phyloP scores from a whole-genome alignment of 176 grass and related monocot genomes.

The Alloteropsis semialata region DNA sequence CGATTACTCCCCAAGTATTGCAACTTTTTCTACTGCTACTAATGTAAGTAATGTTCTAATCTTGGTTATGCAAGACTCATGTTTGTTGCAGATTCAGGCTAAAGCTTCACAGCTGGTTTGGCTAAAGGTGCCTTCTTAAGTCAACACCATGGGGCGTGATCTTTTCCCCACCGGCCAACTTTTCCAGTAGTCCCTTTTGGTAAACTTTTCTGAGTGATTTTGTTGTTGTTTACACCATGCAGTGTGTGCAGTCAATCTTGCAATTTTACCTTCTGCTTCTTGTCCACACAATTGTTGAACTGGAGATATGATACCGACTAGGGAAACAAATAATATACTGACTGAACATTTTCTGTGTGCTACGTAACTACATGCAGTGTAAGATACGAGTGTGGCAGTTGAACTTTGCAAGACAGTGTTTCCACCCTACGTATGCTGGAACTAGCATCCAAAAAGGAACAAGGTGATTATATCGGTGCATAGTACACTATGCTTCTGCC shows the following conservation, averaged over 20 bases:
- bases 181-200: too few species aligned
- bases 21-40: too few species aligned
- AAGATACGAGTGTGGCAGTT: slow-evolving; percentile 32
- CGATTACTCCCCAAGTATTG: too few species aligned
- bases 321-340: background rate
- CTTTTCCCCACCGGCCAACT: too few species aligned
- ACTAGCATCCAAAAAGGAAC: slow-evolving; percentile 57
- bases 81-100: too few species aligned
- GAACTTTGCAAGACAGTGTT: slow-evolving; percentile 50
- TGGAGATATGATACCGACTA: background rate
- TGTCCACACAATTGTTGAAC: background rate
- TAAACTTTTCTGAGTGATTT: too few species aligned
- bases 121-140: too few species aligned
- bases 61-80: too few species aligned
- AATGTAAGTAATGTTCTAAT: too few species aligned
- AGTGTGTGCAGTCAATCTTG: background rate
- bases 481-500: slow-evolving; percentile 48
- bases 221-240: background rate
- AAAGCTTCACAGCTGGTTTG: too few species aligned
- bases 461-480: slow-evolving; percentile 38
- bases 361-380: slow-evolving; percentile 34
- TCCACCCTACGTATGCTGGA: slow-evolving; percentile 36
- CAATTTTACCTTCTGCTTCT: background rate
- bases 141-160: too few species aligned
- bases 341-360: background rate